phyloP scores from a whole-genome alignment of 345 rosid genomes.

The Populus alba region DNA sequence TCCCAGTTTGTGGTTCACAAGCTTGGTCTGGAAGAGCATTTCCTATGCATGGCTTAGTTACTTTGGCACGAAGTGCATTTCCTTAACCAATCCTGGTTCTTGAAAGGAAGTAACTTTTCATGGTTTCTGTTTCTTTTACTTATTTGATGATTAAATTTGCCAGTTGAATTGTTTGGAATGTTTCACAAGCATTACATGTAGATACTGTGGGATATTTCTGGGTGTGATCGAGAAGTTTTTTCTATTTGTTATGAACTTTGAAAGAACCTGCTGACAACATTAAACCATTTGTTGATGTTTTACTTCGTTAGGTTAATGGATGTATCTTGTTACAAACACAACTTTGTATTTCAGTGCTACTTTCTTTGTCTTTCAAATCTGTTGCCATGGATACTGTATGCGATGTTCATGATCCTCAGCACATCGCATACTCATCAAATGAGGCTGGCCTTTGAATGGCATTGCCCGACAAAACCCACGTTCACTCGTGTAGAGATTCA shows the following conservation, averaged over 20 bases:
- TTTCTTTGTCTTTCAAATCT: not conserved
- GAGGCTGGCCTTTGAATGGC: constrained; percentile 3
- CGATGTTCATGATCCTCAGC: not conserved
- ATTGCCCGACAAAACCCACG: constrained; percentile 16
- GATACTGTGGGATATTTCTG: constrained; percentile 41
- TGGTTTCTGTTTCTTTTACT: constrained; percentile 14
- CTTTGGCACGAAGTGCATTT: constrained; percentile 16
- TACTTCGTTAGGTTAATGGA: constrained; percentile 13
- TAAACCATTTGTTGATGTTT: constrained; percentile 25
- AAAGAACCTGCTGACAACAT: constrained; percentile 18
- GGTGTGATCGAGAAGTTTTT: constrained; percentile 17
- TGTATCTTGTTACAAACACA: constrained; percentile 15
- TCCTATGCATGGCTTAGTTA: constrained; percentile 16
- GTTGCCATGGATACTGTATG: too few species aligned
- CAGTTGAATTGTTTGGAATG: constrained; percentile 17
- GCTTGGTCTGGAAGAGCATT: constrained; percentile 8
- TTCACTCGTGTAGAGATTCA: not conserved
- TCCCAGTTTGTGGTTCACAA: constrained; percentile 14
- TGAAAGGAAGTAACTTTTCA: constrained; percentile 26
- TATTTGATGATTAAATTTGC: constrained; percentile 16
- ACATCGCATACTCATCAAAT: not conserved
- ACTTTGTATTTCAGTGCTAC: not conserved
- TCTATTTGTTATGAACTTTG: constrained; percentile 19
- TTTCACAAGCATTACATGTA: constrained; percentile 46
- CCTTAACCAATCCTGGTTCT: constrained; percentile 24